phyloP scores from a whole-genome alignment of 73 alveolate genomes.

The Paramecium pentaurelia region DNA sequence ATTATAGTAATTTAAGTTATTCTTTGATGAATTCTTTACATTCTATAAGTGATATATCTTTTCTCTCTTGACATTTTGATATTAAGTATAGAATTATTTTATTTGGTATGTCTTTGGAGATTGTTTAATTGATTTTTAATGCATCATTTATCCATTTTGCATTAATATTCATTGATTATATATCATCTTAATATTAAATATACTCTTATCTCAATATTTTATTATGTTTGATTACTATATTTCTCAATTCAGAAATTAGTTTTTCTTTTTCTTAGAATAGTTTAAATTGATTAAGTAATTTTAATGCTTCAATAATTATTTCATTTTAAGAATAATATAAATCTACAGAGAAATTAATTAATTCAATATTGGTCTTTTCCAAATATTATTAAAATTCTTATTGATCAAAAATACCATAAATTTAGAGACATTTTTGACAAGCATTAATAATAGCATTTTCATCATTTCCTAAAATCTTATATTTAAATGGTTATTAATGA shows the following conservation, averaged over 20 bases:
- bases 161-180: slow-evolving; percentile 6
- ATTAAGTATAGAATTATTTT: neutral
- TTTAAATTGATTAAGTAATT: neutral
- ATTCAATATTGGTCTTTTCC: neutral
- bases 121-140: neutral
- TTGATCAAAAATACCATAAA: slow-evolving; percentile 13
- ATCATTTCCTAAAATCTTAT: neutral
- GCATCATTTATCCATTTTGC: slow-evolving; percentile 39
- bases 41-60: neutral
- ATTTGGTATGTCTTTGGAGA: neutral
- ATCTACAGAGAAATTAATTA: neutral
- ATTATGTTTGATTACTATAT: neutral
- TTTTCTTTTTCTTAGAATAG: neutral
- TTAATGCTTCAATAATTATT: neutral
- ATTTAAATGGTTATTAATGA: neutral
- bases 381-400: neutral
- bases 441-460: neutral
- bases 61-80: neutral
- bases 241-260: neutral
- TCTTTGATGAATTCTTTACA: slow-evolving; percentile 15
- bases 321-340: neutral
- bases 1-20: neutral
- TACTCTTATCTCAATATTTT: neutral
- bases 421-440: neutral
- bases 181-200: neutral